phyloP scores from a whole-genome alignment of 352 stramenopile genomes.

The Globisporangium carolinianum region DNA sequence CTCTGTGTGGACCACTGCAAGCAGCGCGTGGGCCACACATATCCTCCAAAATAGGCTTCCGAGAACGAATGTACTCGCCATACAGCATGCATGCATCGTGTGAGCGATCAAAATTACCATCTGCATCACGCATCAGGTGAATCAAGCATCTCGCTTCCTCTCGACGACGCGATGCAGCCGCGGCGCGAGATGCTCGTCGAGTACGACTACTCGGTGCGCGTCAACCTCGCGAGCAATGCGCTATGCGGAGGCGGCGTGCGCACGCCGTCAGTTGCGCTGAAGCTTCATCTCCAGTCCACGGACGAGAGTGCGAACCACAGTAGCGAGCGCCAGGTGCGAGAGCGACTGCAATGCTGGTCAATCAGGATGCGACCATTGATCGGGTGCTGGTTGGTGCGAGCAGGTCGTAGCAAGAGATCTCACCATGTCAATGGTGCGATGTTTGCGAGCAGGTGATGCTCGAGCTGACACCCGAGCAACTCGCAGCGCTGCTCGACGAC shows the following conservation, averaged over 20 bases:
- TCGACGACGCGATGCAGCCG: conserved; percentile 4
- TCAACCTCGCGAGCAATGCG: conserved; percentile 50
- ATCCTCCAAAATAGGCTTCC: no score
- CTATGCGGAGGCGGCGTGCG: conserved; percentile 31
- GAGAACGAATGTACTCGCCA: no score
- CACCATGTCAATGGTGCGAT: background rate
- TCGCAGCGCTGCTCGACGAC: conserved; percentile 25
- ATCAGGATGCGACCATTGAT: no score
- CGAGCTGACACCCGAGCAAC: conserved; percentile 35
- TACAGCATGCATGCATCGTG: no score
- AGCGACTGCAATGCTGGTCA: background rate
- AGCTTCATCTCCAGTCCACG: conserved; percentile 30
- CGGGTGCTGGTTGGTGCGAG: background rate
- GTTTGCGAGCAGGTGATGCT: conserved; percentile 29
- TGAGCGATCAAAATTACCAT: no score
- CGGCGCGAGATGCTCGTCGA: conserved; percentile 28
- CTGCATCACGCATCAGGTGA: no score
- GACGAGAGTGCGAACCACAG: conserved; percentile 16
- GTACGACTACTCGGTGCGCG: conserved; percentile 74
- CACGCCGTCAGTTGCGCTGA: conserved; percentile 38
- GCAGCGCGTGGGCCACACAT: no score
- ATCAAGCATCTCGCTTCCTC: no score
- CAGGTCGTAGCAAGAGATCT: background rate
- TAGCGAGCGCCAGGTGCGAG: conserved; percentile 27
- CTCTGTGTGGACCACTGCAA: background rate